Base-by-base conservation (phyloP, 2,329 filamentous ascomycete genomes). In the Ophiocordyceps robertsii region DNA sequence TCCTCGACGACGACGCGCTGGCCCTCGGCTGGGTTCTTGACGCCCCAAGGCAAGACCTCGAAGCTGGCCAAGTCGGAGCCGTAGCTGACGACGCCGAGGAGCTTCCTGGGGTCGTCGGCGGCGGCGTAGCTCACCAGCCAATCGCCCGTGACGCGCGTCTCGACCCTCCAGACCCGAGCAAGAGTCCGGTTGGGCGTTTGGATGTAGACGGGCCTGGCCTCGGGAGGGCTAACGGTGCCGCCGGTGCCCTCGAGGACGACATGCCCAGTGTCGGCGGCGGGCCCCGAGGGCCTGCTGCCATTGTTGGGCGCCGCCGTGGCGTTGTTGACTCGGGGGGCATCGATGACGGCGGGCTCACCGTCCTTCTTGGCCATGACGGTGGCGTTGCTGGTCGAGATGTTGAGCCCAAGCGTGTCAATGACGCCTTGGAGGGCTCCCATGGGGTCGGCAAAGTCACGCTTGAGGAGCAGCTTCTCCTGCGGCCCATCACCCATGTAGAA, bases 121-220 rank as follows among this genome's bases (percentile, higher is more conserved):
- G 77, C 69, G 29, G 77, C 66, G 49, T 78, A 79, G 2, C 70
- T 70, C 36, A 75, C 56, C n/a, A 78, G 64, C 73, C 73, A 79
- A 58, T 77, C 73, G 46, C 69, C 65, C 9, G 63, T 45, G 35
- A 75, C 56, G 44, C 78, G 72, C 3, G 73, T 78, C 63, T 78
- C 73, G 11, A 79, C 61, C 51, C 73, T 62, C 75, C 74, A 79
- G 0, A 70, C 62, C 17, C 77, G 60, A 7, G 62, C 63, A 5
- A 79, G 60, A 2, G 51, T 58, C 38, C 65, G 65, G 35, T 73
- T 65, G n/a, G n/a, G n/a, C n/a, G n/a, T 0, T 60, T 53, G 45
- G 36, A 76, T 62, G 56, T 78, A 79, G 32, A 73, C 67, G 3
- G 78, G 62, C 46, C 67, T 67, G 4, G 72, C 73, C 50, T 73